A percentile compares a stretch with the other conserved stretches of the same genome.
Evolutionary conservation across 257 asterid genomes (phyloP).

Genomic region (Nicotiana tabacum): DNA sequence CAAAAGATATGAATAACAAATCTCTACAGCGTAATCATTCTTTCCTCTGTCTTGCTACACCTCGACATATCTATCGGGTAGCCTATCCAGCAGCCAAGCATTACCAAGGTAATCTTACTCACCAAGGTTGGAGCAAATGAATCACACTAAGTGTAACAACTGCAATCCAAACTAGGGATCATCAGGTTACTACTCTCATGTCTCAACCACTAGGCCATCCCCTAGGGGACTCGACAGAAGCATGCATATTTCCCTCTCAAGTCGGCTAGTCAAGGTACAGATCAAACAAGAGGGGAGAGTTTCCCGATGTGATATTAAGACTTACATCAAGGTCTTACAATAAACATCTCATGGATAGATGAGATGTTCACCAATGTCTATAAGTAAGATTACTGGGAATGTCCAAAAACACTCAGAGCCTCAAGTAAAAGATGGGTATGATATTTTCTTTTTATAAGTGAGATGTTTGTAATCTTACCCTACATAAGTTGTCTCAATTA

Average conservation of each 20-base stretch:
- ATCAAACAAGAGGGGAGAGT: neutral
- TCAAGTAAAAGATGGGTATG: neutral
- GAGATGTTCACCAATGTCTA: neutral
- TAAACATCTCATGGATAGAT: neutral
- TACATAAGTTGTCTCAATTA: too few relatives aligned
- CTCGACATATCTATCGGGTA: neutral
- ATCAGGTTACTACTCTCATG: neutral
- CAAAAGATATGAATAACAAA: too few relatives aligned
- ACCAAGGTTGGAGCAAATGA: neutral
- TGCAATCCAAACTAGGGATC: neutral
- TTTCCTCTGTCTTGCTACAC: neutral
- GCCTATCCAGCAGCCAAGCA: neutral
- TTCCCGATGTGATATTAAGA: neutral
- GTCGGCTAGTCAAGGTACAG: neutral
- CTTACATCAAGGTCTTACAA: neutral
- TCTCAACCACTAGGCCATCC: neutral
- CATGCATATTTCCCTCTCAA: neutral
- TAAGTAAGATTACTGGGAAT: neutral
- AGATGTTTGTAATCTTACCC: too few relatives aligned
- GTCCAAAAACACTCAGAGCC: neutral
- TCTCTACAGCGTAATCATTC: neutral
- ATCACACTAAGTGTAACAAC: neutral
- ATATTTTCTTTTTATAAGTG: too few relatives aligned
- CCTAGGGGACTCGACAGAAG: neutral
- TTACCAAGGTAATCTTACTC: neutral